Conservation (phyloP, 2,329 filamentous ascomycete genomes). For the Hymenoscyphus linearis region DNA sequence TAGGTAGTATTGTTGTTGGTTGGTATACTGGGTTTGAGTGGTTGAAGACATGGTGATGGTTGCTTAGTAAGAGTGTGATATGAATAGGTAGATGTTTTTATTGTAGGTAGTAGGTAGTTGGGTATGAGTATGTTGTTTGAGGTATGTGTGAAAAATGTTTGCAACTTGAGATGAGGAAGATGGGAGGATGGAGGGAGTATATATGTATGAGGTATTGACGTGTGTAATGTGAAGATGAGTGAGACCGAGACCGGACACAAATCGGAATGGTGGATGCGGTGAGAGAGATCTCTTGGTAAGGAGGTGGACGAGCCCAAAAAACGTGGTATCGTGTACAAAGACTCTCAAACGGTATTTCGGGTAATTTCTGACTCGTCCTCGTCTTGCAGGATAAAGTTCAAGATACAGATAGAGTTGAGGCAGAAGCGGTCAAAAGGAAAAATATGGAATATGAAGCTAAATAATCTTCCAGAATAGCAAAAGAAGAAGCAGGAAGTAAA, state of each 20-base stretch:
- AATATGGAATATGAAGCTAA: neutral
- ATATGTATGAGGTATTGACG: neutral
- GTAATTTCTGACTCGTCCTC: neutral
- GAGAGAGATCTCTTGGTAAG: neutral
- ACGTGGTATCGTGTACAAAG: too few relatives aligned
- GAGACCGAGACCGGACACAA: neutral
- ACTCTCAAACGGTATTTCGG: neutral
- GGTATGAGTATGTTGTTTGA: neutral
- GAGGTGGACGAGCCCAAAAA: neutral
- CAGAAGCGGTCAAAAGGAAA: neutral
- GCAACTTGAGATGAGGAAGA: neutral
- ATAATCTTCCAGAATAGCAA: neutral
- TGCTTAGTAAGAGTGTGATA: neutral
- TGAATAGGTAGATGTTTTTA: neutral
- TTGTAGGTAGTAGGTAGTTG: neutral
- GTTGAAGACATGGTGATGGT: neutral
- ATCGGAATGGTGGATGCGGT: neutral
- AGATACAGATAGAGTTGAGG: neutral
- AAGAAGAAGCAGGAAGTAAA: neutral
- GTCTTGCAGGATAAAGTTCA: neutral
- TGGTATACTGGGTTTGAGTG: neutral
- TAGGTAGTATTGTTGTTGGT: constrained; percentile 1
- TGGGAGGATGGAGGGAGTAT: neutral
- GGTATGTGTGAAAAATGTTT: neutral
- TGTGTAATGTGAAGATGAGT: neutral